phyloP scores from a whole-genome alignment of 306 rosid species.

The Rosa multiflora region DNA sequence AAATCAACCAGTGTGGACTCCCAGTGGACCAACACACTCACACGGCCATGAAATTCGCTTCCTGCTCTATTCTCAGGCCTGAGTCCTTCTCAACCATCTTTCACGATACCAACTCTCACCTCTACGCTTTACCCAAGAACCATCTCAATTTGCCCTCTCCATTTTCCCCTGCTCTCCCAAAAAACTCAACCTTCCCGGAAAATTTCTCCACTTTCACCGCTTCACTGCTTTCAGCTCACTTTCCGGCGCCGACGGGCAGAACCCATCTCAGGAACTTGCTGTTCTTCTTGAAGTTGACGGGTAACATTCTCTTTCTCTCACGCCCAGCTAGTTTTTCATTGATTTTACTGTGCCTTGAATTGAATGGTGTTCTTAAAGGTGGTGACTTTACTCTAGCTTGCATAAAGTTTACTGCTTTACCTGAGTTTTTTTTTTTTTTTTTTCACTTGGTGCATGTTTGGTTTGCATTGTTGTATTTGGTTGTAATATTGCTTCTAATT shows the following conservation, averaged over 20 bases:
- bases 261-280: conserved; percentile 53
- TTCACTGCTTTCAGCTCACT: conserved; percentile 40
- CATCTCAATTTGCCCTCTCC: conserved; percentile 27
- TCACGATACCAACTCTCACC: conserved; percentile 1
- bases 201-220: conserved; percentile 36
- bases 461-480: not conserved
- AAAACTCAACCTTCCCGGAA: conserved; percentile 28
- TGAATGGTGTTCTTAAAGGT: not conserved
- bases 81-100: conserved; percentile 23
- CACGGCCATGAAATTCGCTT: conserved; percentile 41
- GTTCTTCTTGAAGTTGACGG: conserved; percentile 93
- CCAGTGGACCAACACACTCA: not conserved
- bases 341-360: not conserved
- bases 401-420: not conserved
- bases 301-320: conserved; percentile 32
- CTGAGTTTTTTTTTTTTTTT: not conserved
- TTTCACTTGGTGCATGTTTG: not conserved
- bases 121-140: conserved; percentile 16
- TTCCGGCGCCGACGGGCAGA: conserved; percentile 27
- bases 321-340: not conserved
- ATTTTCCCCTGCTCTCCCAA: conserved; percentile 26
- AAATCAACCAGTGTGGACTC: conserved; percentile 7
- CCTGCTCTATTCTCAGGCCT: conserved; percentile 27
- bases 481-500: not conserved
- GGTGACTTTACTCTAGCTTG: not conserved